Evolutionary conservation across 805 yeast genomes (phyloP).

Genomic region (Wickerhamiella nectarea): DNA sequence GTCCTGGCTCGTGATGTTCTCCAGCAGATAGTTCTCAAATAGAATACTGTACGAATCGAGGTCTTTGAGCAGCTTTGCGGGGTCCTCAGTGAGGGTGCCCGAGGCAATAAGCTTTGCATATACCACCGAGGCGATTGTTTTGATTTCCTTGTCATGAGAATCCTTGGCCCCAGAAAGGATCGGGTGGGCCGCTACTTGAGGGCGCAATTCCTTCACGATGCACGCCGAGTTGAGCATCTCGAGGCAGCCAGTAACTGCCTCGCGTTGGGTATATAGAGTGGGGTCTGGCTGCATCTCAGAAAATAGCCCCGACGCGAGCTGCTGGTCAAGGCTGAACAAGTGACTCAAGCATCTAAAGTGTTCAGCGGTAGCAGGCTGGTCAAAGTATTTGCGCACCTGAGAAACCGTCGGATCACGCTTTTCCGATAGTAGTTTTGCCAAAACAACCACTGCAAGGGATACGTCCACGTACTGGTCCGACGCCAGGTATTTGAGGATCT

Average conservation of each 20-base stretch:
- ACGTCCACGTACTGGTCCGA: constrained; percentile 3
- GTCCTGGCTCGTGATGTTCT: background rate
- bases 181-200: constrained; percentile 16
- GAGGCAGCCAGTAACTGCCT: constrained; percentile 20
- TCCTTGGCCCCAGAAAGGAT: constrained; percentile 18
- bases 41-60: constrained; percentile 22
- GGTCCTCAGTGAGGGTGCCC: constrained; percentile 16
- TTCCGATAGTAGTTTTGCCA: constrained; percentile 3
- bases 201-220: constrained; percentile 23
- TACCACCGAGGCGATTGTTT: constrained; percentile 25
- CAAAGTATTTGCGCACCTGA: constrained; percentile 6
- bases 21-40: constrained; percentile 21
- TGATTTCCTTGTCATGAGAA: constrained; percentile 15
- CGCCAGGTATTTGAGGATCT: constrained; percentile 4
- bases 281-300: constrained; percentile 12
- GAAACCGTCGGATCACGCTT: background rate
- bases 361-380: background rate
- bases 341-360: constrained; percentile 20
- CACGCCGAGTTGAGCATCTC: constrained; percentile 27
- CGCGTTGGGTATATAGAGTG: constrained; percentile 14
- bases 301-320: constrained; percentile 20
- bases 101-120: constrained; percentile 25
- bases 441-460: constrained; percentile 9
- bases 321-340: constrained; percentile 21
- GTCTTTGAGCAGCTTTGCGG: constrained; percentile 14